A percentile compares a stretch with the other conserved stretches of the same genome.
Conservation (phyloP, 352 stramenopile species). For the Phytophthora lateralis region DNA sequence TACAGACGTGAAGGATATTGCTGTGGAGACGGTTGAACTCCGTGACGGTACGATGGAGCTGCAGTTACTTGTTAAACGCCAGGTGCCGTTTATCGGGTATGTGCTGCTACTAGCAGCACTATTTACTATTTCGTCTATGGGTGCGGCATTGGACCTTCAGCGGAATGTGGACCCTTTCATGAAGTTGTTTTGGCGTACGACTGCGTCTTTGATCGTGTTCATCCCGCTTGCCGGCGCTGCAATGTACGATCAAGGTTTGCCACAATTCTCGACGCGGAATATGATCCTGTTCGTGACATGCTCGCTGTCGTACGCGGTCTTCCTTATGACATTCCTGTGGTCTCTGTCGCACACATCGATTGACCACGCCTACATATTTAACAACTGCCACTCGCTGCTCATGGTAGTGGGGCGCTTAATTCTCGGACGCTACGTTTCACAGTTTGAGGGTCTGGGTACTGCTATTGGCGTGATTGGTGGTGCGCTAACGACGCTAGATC, state of each 20-base stretch:
- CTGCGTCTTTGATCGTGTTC: conserved; percentile 73
- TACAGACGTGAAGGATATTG: conserved; percentile 73
- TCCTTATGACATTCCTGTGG: conserved; percentile 85
- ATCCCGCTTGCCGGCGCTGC: conserved; percentile 59
- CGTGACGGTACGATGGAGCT: conserved; percentile 68
- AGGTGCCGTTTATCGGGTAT: conserved; percentile 82
- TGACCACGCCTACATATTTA: conserved; percentile 87
- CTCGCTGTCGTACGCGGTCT: conserved; percentile 75
- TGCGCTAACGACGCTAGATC: conserved; percentile 74
- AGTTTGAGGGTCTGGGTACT: conserved; percentile 79
- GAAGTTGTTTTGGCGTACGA: conserved; percentile 86
- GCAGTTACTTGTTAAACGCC: conserved; percentile 74
- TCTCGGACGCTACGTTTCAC: conserved; percentile 64
- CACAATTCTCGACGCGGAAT: conserved; percentile 59
- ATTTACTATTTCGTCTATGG: conserved; percentile 79
- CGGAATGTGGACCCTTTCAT: conserved; percentile 77
- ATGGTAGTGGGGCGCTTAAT: conserved; percentile 73
- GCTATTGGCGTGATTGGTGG: conserved; percentile 80
- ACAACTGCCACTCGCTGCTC: conserved; percentile 86
- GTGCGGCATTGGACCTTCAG: conserved; percentile 74
- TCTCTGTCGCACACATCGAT: conserved; percentile 79
- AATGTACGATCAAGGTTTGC: conserved; percentile 60
- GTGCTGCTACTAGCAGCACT: conserved; percentile 71
- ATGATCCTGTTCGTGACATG: conserved; percentile 74
- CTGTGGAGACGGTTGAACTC: conserved; percentile 74